A percentile compares a stretch with the other conserved stretches of the same genome.
These are phyloP conservation scores for Drechslera avenae DNA, from an alignment of 2,329 filamentous ascomycete genomes.

Conservation along the genomic window DNA sequence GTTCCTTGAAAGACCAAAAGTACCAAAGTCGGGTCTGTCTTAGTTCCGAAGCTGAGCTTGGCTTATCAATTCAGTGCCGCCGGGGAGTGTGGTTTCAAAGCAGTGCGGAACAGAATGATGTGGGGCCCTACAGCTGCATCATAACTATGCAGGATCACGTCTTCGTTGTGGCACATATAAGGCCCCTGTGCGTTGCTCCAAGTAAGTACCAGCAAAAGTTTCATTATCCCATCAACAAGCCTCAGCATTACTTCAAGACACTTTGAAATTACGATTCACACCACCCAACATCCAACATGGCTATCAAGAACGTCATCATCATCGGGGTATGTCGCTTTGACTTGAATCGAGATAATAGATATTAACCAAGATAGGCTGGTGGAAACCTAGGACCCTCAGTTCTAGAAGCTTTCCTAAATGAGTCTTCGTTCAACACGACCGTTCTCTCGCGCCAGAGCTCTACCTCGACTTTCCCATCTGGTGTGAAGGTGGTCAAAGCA, in stretches of 20 bases:
- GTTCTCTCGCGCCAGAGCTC: conserved; percentile 60
- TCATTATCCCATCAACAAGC: background rate
- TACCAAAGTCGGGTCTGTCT: background rate
- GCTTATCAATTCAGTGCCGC: conserved; percentile 4
- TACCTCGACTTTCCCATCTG: conserved; percentile 46
- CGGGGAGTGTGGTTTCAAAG: conserved; percentile 2
- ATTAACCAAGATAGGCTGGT: conserved; percentile 34
- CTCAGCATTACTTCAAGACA: background rate
- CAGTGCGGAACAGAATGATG: conserved; percentile 4
- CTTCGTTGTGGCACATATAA: conserved; percentile 19
- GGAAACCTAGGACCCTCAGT: conserved; percentile 53
- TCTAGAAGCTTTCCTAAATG: conserved; percentile 48
- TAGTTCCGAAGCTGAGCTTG: background rate
- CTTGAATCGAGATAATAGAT: background rate
- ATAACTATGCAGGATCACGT: conserved; percentile 13
- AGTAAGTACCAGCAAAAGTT: background rate
- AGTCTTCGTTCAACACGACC: conserved; percentile 59
- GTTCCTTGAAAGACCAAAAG: background rate
- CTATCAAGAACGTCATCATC: conserved; percentile 53
- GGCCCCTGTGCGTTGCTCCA: background rate
- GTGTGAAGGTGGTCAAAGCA: conserved; percentile 53
- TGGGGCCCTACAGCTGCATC: conserved; percentile 12
- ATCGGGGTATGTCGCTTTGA: conserved; percentile 45
- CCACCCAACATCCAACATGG: conserved; percentile 25
- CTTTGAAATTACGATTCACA: background rate